Evolutionary conservation across 2,329 filamentous ascomycete genomes (phyloP).

Genomic region (Paecilomyces sp.): DNA sequence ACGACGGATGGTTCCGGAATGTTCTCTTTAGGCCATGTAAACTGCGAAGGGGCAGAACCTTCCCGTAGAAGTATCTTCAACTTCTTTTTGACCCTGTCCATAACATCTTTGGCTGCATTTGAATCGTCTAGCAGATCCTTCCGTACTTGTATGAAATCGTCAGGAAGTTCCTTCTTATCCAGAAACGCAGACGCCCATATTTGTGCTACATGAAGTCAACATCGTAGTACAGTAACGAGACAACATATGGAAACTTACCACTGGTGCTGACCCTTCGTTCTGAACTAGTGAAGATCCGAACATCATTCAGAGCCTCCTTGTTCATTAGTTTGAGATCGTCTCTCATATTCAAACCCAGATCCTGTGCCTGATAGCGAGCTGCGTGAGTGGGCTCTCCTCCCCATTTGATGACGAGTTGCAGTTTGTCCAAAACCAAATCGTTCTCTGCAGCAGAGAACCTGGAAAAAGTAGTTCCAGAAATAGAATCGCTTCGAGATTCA

Average conservation of each 20-base stretch:
- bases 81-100: slow-evolving; percentile 99
- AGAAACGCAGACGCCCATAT: slow-evolving; percentile 91
- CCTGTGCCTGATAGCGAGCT: slow-evolving; percentile 89
- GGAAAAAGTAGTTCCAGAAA: slow-evolving; percentile 85
- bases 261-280: slow-evolving; percentile 91
- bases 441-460: slow-evolving; percentile 91
- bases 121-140: slow-evolving; percentile 96
- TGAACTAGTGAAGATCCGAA: slow-evolving; percentile 91
- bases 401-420: slow-evolving; percentile 98
- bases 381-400: slow-evolving; percentile 97
- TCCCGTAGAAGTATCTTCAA: slow-evolving; percentile 85
- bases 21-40: slow-evolving; percentile 90
- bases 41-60: slow-evolving; percentile 89
- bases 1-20: slow-evolving; percentile 93
- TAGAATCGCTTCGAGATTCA: slow-evolving; percentile 68
- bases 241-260: slow-evolving; percentile 28
- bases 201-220: slow-evolving; percentile 53
- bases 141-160: slow-evolving; percentile 81
- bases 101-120: slow-evolving; percentile 96
- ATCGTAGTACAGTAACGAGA: neutral
- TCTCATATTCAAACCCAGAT: slow-evolving; percentile 90
- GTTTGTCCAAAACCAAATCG: slow-evolving; percentile 85
- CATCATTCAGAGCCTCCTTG: slow-evolving; percentile 81
- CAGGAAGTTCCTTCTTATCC: slow-evolving; percentile 73
- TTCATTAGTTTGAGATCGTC: slow-evolving; percentile 93